phyloP scores from a whole-genome alignment of 305 asterid species.

The Fraxinus baroniana region DNA sequence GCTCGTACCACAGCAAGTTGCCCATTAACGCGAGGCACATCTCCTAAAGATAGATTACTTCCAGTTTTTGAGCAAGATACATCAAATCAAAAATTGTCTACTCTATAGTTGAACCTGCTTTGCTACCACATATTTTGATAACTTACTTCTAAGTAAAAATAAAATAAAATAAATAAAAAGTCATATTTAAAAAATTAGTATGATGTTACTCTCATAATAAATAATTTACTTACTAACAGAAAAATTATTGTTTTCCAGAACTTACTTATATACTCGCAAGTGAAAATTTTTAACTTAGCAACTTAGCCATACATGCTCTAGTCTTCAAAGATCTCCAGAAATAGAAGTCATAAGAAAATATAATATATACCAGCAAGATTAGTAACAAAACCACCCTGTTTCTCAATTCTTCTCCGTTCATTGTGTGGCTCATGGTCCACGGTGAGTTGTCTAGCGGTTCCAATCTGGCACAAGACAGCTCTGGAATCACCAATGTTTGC shows the following conservation, averaged over 20 bases:
- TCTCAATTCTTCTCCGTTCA: background rate
- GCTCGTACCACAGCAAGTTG: slow-evolving; percentile 91
- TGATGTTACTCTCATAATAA: background rate
- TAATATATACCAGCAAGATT: background rate
- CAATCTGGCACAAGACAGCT: slow-evolving; percentile 64
- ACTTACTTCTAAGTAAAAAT: background rate
- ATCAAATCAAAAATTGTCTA: background rate
- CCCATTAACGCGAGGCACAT: slow-evolving; percentile 81
- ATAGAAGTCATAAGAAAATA: background rate
- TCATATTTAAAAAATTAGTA: background rate
- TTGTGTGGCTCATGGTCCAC: slow-evolving; percentile 18
- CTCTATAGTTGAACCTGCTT: background rate
- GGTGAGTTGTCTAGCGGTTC: slow-evolving; percentile 61
- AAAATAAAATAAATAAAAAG: background rate
- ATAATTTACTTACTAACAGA: background rate
- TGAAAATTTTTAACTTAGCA: background rate
- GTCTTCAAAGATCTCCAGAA: background rate
- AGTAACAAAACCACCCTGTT: background rate
- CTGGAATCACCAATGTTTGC: slow-evolving; percentile 83
- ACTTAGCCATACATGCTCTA: background rate
- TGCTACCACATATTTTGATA: background rate
- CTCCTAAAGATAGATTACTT: slow-evolving; percentile 44
- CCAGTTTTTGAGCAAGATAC: background rate
- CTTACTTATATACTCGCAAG: background rate
- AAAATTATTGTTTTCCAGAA: background rate